These are phyloP conservation scores for Fibroporia radiculosa DNA, from an alignment of 768 basidiomycete species.

Conservation along the genomic window DNA sequence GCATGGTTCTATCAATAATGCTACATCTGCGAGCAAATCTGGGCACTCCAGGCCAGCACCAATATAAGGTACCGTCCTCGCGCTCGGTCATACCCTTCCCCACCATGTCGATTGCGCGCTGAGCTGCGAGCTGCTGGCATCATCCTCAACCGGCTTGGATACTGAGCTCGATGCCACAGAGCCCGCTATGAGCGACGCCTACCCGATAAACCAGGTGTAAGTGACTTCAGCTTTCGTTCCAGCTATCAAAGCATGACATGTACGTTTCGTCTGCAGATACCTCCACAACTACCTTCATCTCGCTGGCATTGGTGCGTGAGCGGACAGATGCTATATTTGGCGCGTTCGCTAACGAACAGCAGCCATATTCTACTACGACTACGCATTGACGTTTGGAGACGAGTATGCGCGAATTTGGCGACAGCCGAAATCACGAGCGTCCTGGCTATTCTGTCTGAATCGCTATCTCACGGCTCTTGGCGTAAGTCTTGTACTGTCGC, in stretches of 20 bases:
- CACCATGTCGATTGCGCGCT: background rate
- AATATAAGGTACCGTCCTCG: background rate
- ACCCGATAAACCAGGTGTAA: background rate
- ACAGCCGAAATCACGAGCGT: conserved; percentile 29
- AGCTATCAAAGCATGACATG: background rate
- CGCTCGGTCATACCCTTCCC: background rate
- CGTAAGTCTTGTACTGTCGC: conserved; percentile 21
- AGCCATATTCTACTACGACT: conserved; percentile 26
- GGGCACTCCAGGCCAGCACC: background rate
- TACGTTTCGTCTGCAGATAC: conserved; percentile 6
- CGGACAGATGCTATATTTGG: no score
- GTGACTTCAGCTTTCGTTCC: background rate
- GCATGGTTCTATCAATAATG: background rate
- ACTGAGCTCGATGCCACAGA: background rate
- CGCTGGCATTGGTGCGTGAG: conserved; percentile 14
- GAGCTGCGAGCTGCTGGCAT: background rate
- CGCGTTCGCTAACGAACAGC: background rate
- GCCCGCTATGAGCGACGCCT: conserved; percentile 1
- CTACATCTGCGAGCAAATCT: background rate
- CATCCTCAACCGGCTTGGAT: background rate
- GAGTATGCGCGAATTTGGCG: conserved; percentile 41
- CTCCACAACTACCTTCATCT: conserved; percentile 19
- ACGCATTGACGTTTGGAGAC: conserved; percentile 21
- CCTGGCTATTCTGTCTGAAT: conserved; percentile 41
- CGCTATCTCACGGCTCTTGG: conserved; percentile 41